Conservation (phyloP, 1,139 yeast genomes). For the Yamadazyma buinensis region DNA sequence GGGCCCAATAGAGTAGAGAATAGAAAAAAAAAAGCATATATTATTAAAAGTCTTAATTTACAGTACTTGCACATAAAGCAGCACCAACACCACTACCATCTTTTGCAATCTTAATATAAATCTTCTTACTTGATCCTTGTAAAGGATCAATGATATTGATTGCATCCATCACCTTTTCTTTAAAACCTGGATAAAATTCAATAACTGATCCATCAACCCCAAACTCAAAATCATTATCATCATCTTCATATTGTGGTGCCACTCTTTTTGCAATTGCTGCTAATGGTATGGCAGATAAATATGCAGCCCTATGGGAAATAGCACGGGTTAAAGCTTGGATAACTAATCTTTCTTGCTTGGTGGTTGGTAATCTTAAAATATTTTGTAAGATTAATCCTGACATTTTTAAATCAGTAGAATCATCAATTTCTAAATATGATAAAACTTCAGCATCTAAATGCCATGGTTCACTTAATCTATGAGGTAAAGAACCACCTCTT, state of each 20-base stretch:
- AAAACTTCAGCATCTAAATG: constrained; percentile 77
- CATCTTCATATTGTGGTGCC: constrained; percentile 43
- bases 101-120: constrained; percentile 75
- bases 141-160: constrained; percentile 66
- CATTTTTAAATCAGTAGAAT: constrained; percentile 62
- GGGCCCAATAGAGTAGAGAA: too few relatives aligned
- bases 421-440: constrained; percentile 80
- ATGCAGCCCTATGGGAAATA: constrained; percentile 80
- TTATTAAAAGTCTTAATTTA: constrained; percentile 7
- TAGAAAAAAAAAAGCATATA: too few relatives aligned
- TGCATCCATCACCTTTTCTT: constrained; percentile 72
- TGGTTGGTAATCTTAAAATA: constrained; percentile 62
- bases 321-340: constrained; percentile 74
- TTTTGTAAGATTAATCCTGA: constrained; percentile 64
- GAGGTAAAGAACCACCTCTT: constrained; percentile 57
- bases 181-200: constrained; percentile 87
- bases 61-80: constrained; percentile 73
- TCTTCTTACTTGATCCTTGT: constrained; percentile 63
- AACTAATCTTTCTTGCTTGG: constrained; percentile 62
- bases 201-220: constrained; percentile 96
- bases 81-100: constrained; percentile 98
- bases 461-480: constrained; percentile 70
- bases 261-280: constrained; percentile 61
- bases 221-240: constrained; percentile 71
- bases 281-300: constrained; percentile 80